Percentiles rank a stretch among this genome's conserved stretches.
Conservation (phyloP, 139 green algal genomes). For the Yamagishiella unicocca region DNA sequence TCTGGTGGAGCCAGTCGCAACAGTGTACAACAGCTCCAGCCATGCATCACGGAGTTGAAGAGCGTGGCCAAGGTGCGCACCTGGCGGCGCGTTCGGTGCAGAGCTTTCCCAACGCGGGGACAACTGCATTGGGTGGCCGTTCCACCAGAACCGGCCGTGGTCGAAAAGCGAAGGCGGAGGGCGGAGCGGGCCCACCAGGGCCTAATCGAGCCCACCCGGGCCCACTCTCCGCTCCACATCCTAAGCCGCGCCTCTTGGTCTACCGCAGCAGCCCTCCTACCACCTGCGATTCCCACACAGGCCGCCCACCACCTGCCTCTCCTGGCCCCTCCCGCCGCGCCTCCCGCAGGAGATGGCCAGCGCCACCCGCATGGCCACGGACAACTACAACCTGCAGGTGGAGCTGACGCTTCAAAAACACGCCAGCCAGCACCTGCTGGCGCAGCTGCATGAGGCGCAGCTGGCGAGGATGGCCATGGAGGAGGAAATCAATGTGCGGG, state of each 20-base stretch:
- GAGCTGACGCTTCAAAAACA: conserved; percentile 22
- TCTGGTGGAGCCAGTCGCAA: no score
- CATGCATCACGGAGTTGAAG: conserved; percentile 9
- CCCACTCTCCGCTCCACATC: no score
- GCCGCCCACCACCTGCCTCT: background rate
- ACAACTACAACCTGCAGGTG: conserved; percentile 34
- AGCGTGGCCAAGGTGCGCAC: conserved; percentile 13
- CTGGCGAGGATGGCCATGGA: conserved; percentile 13
- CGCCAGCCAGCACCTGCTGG: background rate
- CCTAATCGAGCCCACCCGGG: no score
- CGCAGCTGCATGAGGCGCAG: conserved; percentile 31
- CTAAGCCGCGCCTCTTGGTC: no score
- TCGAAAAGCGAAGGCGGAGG: no score
- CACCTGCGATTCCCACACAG: no score
- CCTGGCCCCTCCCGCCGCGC: background rate
- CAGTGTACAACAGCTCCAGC: background rate
- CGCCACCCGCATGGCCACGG: conserved; percentile 3
- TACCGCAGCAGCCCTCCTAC: no score
- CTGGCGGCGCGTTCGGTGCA: no score
- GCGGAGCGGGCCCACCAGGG: no score
- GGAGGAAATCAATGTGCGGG: conserved; percentile 15
- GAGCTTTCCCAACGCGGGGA: no score
- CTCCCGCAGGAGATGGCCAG: conserved; percentile 25
- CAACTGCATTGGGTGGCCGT: no score
- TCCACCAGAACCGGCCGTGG: no score